phyloP scores from a whole-genome alignment of 176 grass and related monocot species.

The Puccinellia tenuiflora region DNA sequence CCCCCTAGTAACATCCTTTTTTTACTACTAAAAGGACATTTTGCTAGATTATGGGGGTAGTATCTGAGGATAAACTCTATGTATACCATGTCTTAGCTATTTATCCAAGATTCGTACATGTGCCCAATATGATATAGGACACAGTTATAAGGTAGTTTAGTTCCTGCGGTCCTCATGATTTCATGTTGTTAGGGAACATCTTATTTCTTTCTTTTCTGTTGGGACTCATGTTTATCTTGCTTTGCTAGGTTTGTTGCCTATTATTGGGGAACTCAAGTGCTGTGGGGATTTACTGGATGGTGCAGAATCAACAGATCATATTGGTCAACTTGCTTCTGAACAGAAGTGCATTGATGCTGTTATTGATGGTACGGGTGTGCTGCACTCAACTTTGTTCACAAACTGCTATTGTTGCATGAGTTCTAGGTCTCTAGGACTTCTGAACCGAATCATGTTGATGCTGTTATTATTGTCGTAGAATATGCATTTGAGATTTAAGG shows the following conservation, averaged over 20 bases:
- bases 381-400: constrained; percentile 6
- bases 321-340: constrained; percentile 48
- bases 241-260: constrained; percentile 66
- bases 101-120: neutral
- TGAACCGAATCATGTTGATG: neutral
- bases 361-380: constrained; percentile 58
- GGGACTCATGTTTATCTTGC: constrained; percentile 9
- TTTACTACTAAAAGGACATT: neutral
- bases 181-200: constrained; percentile 1
- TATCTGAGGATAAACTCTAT: neutral
- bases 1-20: neutral
- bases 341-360: constrained; percentile 58
- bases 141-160: neutral
- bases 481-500: constrained; percentile 1
- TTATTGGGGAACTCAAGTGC: constrained; percentile 57
- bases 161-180: neutral
- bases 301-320: constrained; percentile 35
- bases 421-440: constrained; percentile 4
- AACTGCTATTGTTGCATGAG: constrained; percentile 2
- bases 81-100: neutral
- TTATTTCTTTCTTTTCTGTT: neutral
- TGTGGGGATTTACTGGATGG: constrained; percentile 53
- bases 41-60: neutral
- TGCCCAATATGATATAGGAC: neutral
- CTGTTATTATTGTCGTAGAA: constrained; percentile 4